phyloP scores from a whole-genome alignment of 2,329 filamentous ascomycete species.

The Aureobasidium vineae region DNA sequence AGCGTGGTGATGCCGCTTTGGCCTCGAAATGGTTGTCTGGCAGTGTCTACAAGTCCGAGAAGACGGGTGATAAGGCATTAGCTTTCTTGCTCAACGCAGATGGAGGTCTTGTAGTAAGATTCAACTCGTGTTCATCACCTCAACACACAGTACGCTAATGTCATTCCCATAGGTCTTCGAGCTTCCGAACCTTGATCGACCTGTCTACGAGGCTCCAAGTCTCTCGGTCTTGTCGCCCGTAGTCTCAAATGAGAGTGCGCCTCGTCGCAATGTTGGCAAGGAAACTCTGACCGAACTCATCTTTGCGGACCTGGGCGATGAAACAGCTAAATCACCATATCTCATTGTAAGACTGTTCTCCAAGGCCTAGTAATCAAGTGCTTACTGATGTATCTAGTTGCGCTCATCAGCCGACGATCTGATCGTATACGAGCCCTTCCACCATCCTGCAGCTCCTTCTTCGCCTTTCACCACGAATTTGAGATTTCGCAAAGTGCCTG shows the following conservation, averaged over 20 bases:
- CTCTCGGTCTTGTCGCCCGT: constrained; percentile 74
- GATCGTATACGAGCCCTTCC: constrained; percentile 80
- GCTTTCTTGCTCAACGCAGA: constrained; percentile 74
- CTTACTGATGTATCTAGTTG: constrained; percentile 51
- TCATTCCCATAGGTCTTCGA: constrained; percentile 62
- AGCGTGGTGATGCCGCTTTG: constrained; percentile 59
- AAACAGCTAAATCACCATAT: constrained; percentile 67
- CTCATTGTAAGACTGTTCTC: constrained; percentile 63
- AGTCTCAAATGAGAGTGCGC: constrained; percentile 67
- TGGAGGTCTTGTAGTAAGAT: constrained; percentile 71
- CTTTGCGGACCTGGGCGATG: constrained; percentile 80
- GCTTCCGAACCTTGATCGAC: constrained; percentile 67
- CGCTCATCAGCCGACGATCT: constrained; percentile 79
- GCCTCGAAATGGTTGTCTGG: constrained; percentile 76
- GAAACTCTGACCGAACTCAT: constrained; percentile 76
- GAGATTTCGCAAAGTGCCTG: constrained; percentile 72
- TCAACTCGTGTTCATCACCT: not conserved
- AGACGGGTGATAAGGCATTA: constrained; percentile 55
- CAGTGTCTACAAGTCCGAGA: constrained; percentile 72
- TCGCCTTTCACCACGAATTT: constrained; percentile 57
- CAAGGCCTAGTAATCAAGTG: not conserved
- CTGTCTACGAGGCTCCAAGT: constrained; percentile 72
- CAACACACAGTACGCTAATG: not conserved
- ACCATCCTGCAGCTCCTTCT: constrained; percentile 45
- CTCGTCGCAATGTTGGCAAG: constrained; percentile 67